Percentiles rank a stretch among this genome's conserved stretches.
phyloP scores from a whole-genome alignment of 2,329 filamentous ascomycete genomes.

The Blastomyces percursus region DNA sequence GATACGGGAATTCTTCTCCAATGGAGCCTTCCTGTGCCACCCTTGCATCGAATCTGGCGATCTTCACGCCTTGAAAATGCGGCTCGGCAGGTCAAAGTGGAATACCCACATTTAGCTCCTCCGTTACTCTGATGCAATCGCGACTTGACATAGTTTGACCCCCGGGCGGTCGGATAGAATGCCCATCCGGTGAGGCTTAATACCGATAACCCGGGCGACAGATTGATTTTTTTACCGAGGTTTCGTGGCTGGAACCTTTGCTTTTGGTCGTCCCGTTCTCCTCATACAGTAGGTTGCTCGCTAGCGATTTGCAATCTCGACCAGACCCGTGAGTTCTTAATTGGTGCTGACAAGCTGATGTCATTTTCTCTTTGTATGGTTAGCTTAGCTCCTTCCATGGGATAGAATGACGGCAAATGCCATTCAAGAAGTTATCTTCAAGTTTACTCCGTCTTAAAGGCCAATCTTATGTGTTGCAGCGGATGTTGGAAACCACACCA shows the following conservation, averaged over 20 bases:
- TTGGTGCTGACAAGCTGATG: neutral
- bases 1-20: neutral
- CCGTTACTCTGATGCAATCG: neutral
- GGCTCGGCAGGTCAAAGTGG: neutral
- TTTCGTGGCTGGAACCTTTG: neutral
- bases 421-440: neutral
- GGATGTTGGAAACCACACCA: neutral
- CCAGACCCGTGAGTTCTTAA: neutral
- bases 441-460: neutral
- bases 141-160: neutral
- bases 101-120: neutral
- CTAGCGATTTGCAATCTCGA: neutral
- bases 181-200: neutral
- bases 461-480: neutral
- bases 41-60: neutral
- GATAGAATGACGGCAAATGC: neutral
- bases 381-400: neutral
- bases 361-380: neutral
- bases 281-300: neutral
- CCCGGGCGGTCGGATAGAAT: neutral
- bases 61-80: neutral
- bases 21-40: neutral
- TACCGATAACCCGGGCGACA: neutral
- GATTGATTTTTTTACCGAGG: neutral
- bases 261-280: neutral